Evolutionary conservation across 2,329 filamentous ascomycete genomes (phyloP).

Genomic region (Chaetothyriales sp.): DNA sequence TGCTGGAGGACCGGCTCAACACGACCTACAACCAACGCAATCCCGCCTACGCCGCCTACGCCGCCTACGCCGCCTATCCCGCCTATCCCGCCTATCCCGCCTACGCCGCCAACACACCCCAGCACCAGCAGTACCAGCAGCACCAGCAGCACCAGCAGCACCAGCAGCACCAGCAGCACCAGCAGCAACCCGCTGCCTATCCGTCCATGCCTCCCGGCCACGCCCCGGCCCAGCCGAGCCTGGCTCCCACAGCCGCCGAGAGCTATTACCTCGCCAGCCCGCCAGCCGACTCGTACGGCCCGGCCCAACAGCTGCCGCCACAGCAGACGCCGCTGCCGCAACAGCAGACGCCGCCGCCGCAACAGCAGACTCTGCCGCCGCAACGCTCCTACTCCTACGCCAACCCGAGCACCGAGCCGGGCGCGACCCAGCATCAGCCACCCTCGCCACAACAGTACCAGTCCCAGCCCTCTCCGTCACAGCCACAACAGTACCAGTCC

Average conservation of each 20-base stretch:
- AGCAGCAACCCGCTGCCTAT: slow-evolving; percentile 51
- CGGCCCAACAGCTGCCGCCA: slow-evolving; percentile 38
- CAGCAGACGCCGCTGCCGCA: slow-evolving; percentile 37
- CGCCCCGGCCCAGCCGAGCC: slow-evolving; percentile 13
- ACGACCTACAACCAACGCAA: slow-evolving; percentile 66
- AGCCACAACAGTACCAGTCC: slow-evolving; percentile 12
- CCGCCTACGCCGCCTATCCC: slow-evolving; percentile 28
- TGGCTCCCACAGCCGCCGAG: slow-evolving; percentile 47
- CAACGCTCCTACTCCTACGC: slow-evolving; percentile 16
- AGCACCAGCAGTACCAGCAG: too few species aligned
- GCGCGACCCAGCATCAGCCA: slow-evolving; percentile 9
- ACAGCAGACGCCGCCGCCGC: slow-evolving; percentile 26
- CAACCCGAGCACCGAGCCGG: slow-evolving; percentile 11
- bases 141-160: too few species aligned
- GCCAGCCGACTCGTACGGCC: slow-evolving; percentile 33
- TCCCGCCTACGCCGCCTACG: slow-evolving; percentile 41
- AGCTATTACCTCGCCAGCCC: slow-evolving; percentile 67
- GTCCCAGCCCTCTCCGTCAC: slow-evolving; percentile 4
- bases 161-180: too few species aligned
- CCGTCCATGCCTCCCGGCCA: slow-evolving; percentile 22
- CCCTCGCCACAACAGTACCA: slow-evolving; percentile 14
- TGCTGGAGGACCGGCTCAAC: slow-evolving; percentile 90
- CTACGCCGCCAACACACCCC: too few species aligned
- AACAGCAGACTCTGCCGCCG: slow-evolving; percentile 34
- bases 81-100: too few species aligned